Evolutionary conservation across 345 rosid genomes (phyloP), one percentile per base, ranked within the genome.

Genomic region (Arabidopsis suecica): DNA sequence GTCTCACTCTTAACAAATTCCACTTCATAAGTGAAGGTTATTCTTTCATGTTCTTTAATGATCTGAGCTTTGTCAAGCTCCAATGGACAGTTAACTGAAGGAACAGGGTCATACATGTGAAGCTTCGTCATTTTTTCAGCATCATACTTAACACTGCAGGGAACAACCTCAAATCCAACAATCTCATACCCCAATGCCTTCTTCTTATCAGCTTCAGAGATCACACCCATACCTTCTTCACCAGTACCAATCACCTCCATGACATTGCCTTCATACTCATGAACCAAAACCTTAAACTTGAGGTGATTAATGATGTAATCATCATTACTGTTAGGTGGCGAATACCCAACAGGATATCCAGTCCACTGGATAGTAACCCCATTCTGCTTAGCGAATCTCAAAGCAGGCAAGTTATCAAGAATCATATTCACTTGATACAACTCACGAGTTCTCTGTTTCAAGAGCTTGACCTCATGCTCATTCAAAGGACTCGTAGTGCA

Each of bases 361-460:
- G 96, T 90, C 96, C 96, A 90, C 81, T 86, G 96, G 73, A 90
- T 88, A 28, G 82, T 87, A 47, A 87, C 69, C 25, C 87, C 93
- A 76, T 88, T 90, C 37, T 88, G 93, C 60, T 78, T 84, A 0
- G 91, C 89, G 20, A 74, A 83, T 81, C 93, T 86, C 90, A 90
- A 84, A 67, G 82, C 96, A 0, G 96, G 96, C 90, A 90, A 82
- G 83, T 88, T 88, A 70, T 90, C 96, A 36, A 90, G 77, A 77
- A 90, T 88, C 93, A 90, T 90, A 74, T 90, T 90, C 79, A 90
- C 96, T 80, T 90, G 96, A 73, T 90, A 90, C 82, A 90, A 65
- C 83, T 90, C 90, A 0, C 84, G 88, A 0, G 90, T 90, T 59
- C 96, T 90, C 86, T 87, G 93, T 68, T 90, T 90, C 89, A 90